Evolutionary conservation across 2,329 filamentous ascomycete genomes (phyloP).

Genomic region (Neoascochyta sp.): DNA sequence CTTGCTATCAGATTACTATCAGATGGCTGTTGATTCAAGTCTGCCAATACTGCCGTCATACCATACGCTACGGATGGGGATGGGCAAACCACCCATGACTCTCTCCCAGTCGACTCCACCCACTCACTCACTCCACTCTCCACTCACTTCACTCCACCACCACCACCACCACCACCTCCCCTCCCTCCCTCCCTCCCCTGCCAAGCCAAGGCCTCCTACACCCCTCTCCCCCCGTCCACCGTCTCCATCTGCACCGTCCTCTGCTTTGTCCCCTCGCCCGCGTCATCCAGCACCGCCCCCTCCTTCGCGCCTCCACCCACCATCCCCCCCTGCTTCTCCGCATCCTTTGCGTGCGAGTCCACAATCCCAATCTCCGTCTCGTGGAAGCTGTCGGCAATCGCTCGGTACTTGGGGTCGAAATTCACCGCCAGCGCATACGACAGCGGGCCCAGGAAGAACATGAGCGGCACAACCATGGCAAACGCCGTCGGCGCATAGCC

Average conservation of each 20-base stretch:
- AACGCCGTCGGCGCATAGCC: slow-evolving; percentile 49
- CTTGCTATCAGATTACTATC: no score
- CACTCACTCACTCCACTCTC: no score
- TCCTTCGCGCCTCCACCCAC: slow-evolving; percentile 10
- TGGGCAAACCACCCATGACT: no score
- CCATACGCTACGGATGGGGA: no score
- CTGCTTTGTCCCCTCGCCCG: not conserved
- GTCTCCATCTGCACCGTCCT: slow-evolving; percentile 14
- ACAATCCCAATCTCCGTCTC: slow-evolving; percentile 46
- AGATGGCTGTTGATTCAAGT: no score
- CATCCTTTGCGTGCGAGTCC: slow-evolving; percentile 29
- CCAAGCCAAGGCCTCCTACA: no score
- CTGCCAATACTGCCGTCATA: no score
- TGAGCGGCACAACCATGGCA: slow-evolving; percentile 64
- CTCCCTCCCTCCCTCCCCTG: no score
- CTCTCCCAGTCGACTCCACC: no score
- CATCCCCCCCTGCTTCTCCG: slow-evolving; percentile 19
- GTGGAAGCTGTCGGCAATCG: slow-evolving; percentile 57
- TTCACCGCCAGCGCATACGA: slow-evolving; percentile 52
- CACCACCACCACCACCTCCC: no score
- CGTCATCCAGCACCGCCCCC: slow-evolving; percentile 3
- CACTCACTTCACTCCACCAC: no score
- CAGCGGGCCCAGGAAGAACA: slow-evolving; percentile 48
- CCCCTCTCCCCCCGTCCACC: slow-evolving; percentile 7
- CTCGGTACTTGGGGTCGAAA: slow-evolving; percentile 61